Evolutionary conservation across 257 asterid species (phyloP).

Genomic region (Handroanthus guayacan): DNA sequence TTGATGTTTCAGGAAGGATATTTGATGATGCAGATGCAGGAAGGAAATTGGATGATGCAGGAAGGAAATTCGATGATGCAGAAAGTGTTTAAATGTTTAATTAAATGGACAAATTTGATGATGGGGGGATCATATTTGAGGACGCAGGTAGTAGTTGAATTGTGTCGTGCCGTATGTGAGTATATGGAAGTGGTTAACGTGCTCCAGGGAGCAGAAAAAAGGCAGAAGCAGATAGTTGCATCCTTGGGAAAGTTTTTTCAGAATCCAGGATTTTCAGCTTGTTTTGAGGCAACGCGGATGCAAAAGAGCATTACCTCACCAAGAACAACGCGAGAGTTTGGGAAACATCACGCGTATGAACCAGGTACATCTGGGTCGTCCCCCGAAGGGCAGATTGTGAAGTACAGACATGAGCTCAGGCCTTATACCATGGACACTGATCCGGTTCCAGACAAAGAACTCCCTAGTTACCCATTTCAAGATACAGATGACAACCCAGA

Average conservation of each 20-base stretch:
- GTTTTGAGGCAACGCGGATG: conserved; percentile 53
- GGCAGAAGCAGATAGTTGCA: conserved; percentile 87
- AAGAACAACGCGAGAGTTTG: conserved; percentile 54
- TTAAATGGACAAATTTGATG: too few species aligned
- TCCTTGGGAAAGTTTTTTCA: conserved; percentile 78
- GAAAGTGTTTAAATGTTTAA: conserved; percentile 28
- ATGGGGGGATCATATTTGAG: too few species aligned
- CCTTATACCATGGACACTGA: neutral
- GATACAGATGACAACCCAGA: conserved; percentile 37
- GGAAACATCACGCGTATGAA: conserved; percentile 54
- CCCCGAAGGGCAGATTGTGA: conserved; percentile 43
- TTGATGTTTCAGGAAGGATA: too few species aligned
- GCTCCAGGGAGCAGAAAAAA: conserved; percentile 72
- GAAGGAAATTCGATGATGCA: conserved; percentile 34
- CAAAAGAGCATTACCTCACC: conserved; percentile 53
- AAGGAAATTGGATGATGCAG: conserved; percentile 43
- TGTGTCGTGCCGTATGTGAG: conserved; percentile 49
- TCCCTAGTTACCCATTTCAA: conserved; percentile 35
- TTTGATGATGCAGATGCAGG: conserved; percentile 46
- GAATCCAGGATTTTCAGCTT: conserved; percentile 56
- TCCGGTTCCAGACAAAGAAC: conserved; percentile 41
- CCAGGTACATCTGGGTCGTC: conserved; percentile 37
- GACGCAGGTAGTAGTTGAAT: too few species aligned
- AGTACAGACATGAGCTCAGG: conserved; percentile 31
- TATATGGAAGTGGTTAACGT: conserved; percentile 63